These are phyloP conservation scores for Mucor plumbeus DNA, from an alignment of 371 early-diverging fungal genomes.

Conservation along the genomic window DNA sequence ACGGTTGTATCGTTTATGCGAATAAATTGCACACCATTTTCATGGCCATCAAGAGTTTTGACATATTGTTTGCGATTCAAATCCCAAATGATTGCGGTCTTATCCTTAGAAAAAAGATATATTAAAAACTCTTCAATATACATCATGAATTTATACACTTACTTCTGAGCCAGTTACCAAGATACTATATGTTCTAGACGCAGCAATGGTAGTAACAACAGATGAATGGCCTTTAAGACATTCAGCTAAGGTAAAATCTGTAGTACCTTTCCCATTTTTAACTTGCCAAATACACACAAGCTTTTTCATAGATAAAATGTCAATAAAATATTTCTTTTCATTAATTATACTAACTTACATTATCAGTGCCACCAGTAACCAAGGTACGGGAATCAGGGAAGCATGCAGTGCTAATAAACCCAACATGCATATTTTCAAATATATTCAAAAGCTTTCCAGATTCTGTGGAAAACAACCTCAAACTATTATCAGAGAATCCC, in stretches of 20 bases:
- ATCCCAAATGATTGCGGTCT: conserved; percentile 78
- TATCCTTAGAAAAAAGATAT: conserved; percentile 56
- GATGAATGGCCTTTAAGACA: conserved; percentile 72
- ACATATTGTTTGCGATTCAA: conserved; percentile 73
- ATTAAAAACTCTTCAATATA: background rate
- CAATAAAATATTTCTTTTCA: too few relatives aligned
- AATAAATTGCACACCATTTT: conserved; percentile 60
- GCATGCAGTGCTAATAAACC: conserved; percentile 67
- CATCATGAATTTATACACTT: conserved; percentile 1
- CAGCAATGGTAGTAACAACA: conserved; percentile 60
- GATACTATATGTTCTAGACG: conserved; percentile 71
- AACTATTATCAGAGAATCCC: conserved; percentile 73
- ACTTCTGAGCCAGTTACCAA: conserved; percentile 73
- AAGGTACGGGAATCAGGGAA: conserved; percentile 72
- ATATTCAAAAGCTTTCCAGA: conserved; percentile 66
- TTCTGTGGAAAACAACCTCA: conserved; percentile 67
- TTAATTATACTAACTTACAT: conserved; percentile 35
- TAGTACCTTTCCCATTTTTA: conserved; percentile 38
- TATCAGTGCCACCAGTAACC: conserved; percentile 77
- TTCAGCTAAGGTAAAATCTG: conserved; percentile 58
- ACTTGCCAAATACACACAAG: conserved; percentile 75
- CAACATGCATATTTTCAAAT: conserved; percentile 77
- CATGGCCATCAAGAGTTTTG: conserved; percentile 62
- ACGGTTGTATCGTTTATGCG: conserved; percentile 66
- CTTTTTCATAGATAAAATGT: conserved; percentile 21